phyloP scores from a whole-genome alignment of 768 basidiomycete genomes.

The Zangia roseola region DNA sequence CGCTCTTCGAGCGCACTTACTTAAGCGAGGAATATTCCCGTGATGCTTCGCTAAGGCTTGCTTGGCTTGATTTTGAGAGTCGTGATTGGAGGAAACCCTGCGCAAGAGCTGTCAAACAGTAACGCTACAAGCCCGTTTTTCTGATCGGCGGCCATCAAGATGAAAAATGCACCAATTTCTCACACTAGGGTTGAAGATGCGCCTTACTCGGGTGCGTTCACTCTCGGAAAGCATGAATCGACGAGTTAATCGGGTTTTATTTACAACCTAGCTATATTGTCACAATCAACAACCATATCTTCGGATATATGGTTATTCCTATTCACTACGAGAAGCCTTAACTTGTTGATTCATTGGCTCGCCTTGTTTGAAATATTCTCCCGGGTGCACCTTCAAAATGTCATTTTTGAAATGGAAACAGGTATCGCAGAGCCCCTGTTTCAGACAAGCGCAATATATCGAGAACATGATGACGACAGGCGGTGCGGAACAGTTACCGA shows the following conservation, averaged over 20 bases:
- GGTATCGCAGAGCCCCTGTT: not conserved
- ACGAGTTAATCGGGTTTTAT: not conserved
- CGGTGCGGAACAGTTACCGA: not conserved
- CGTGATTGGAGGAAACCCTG: too few relatives aligned
- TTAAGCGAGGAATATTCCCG: too few relatives aligned
- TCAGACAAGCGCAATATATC: not conserved
- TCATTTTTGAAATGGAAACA: not conserved
- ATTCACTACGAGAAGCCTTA: not conserved
- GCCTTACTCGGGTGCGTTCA: not conserved
- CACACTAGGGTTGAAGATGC: not conserved
- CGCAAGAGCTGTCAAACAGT: too few relatives aligned
- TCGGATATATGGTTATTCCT: slow-evolving; percentile 1
- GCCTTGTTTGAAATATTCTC: not conserved
- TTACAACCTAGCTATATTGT: not conserved
- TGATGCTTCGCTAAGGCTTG: too few relatives aligned
- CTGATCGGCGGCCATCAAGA: too few relatives aligned
- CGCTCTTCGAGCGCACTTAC: too few relatives aligned
- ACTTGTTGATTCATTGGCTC: not conserved
- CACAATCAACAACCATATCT: not conserved
- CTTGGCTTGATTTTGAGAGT: too few relatives aligned
- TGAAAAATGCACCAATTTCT: not conserved
- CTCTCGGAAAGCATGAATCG: too few relatives aligned
- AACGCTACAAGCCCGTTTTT: too few relatives aligned
- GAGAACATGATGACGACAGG: not conserved
- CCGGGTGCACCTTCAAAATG: not conserved